phyloP scores from a whole-genome alignment of 2,329 filamentous ascomycete genomes.

The Dichotomopilus funicola region DNA sequence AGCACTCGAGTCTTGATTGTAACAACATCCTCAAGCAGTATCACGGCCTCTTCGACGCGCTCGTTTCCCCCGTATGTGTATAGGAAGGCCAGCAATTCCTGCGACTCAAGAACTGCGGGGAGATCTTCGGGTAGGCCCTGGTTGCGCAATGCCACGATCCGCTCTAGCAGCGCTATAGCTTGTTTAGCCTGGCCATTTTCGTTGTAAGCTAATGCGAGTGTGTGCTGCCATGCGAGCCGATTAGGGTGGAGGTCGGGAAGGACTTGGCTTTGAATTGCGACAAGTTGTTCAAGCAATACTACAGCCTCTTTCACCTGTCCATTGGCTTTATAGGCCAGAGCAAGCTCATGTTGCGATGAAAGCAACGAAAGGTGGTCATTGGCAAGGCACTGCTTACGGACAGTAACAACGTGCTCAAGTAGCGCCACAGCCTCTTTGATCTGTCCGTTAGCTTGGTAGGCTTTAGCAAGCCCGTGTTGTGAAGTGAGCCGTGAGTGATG shows the following conservation, averaged over 20 bases:
- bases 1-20: no score
- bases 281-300: slow-evolving; percentile 22
- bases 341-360: slow-evolving; percentile 10
- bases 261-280: slow-evolving; percentile 9
- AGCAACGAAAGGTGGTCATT: slow-evolving; percentile 20
- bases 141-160: no score
- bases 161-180: no score
- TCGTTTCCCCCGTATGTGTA: no score
- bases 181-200: no score
- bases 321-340: not conserved
- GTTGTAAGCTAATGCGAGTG: no score
- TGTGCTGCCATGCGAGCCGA: slow-evolving; percentile 17
- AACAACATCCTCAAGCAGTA: no score
- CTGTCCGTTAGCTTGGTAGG: not conserved
- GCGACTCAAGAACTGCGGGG: no score
- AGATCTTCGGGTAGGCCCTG: no score
- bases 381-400: slow-evolving; percentile 8
- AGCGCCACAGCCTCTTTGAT: not conserved
- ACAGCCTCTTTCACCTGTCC: slow-evolving; percentile 1
- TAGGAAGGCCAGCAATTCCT: no score
- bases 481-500: not conserved
- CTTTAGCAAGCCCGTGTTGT: not conserved
- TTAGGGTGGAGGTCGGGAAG: slow-evolving; percentile 2
- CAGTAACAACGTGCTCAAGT: slow-evolving; percentile 17
- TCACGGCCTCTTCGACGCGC: no score